A percentile compares a stretch with the other conserved stretches of the same genome.
Conservation (phyloP, 495 filamentous ascomycete genomes). For the Aeminium ludgeri region DNA sequence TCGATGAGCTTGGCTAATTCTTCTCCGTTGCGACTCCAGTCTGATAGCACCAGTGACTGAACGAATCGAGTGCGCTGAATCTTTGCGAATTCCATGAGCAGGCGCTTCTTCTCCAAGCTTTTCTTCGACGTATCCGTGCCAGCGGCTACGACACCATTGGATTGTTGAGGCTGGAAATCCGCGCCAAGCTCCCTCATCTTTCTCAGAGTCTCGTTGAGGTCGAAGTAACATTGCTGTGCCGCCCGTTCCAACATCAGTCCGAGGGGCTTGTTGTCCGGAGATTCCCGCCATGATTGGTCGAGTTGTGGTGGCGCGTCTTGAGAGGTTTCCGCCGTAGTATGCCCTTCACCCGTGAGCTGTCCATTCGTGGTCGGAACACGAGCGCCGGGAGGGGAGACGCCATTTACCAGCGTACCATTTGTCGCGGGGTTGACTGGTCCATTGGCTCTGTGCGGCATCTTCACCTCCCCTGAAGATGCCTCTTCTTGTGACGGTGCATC, state of each 20-base stretch:
- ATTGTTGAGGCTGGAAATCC: constrained; percentile 16
- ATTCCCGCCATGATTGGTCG: constrained; percentile 12
- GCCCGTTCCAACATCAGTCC: constrained; percentile 48
- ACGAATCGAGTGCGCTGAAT: constrained; percentile 57
- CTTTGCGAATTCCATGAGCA: constrained; percentile 54
- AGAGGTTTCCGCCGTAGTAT: constrained; percentile 1
- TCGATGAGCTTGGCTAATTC: constrained; percentile 74
- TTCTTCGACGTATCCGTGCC: constrained; percentile 41
- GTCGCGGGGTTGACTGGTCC: neutral
- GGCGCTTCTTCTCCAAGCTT: constrained; percentile 64
- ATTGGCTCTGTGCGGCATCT: neutral
- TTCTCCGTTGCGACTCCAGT: constrained; percentile 67
- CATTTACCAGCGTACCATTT: constrained; percentile 5
- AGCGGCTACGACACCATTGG: constrained; percentile 27
- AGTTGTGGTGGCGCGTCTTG: constrained; percentile 5
- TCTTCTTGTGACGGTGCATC: neutral
- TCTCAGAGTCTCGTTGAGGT: constrained; percentile 51
- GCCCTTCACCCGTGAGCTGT: neutral
- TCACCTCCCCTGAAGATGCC: neutral
- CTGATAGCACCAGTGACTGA: constrained; percentile 71
- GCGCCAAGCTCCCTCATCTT: constrained; percentile 38
- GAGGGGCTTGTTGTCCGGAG: constrained; percentile 8
- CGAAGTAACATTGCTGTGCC: constrained; percentile 65
- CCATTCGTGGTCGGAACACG: neutral
- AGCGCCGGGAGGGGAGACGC: neutral